Conservation (phyloP, 371 early-diverging fungal species). For the Mortierella sp. region DNA sequence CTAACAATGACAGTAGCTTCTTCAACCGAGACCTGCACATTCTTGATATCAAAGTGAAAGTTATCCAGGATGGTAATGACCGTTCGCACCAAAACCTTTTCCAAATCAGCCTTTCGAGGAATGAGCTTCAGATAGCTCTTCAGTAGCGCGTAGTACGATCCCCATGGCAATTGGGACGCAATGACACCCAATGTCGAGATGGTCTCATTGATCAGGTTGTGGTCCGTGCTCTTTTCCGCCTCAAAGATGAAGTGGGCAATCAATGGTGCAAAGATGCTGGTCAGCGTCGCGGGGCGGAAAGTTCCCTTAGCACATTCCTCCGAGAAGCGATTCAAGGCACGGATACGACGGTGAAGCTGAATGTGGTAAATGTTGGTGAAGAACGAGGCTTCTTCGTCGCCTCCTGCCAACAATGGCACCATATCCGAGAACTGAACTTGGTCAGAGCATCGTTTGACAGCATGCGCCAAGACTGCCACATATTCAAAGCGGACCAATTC, state of each 20-base stretch:
- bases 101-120: constrained; percentile 72
- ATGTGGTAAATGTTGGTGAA: constrained; percentile 92
- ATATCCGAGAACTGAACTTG: constrained; percentile 74
- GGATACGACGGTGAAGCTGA: constrained; percentile 90
- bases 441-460: constrained; percentile 71
- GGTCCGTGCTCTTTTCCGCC: constrained; percentile 71
- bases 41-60: constrained; percentile 88
- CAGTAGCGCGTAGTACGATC: constrained; percentile 80
- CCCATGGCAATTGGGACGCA: constrained; percentile 81
- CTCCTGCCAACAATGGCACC: constrained; percentile 69
- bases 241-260: constrained; percentile 88
- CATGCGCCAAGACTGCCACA: constrained; percentile 67
- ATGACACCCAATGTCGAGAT: constrained; percentile 78
- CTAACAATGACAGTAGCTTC: constrained; percentile 37
- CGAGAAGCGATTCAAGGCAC: constrained; percentile 83
- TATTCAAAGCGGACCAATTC: constrained; percentile 81
- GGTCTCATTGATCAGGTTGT: constrained; percentile 83
- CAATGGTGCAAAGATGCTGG: constrained; percentile 86
- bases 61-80: constrained; percentile 85
- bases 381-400: constrained; percentile 76
- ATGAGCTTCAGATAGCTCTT: constrained; percentile 76
- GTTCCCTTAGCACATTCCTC: constrained; percentile 58
- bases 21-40: constrained; percentile 57
- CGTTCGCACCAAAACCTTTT: constrained; percentile 81
- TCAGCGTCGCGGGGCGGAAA: constrained; percentile 67